Evolutionary conservation across 2,329 filamentous ascomycete species (phyloP).

Genomic region (Xylaria sp.): DNA sequence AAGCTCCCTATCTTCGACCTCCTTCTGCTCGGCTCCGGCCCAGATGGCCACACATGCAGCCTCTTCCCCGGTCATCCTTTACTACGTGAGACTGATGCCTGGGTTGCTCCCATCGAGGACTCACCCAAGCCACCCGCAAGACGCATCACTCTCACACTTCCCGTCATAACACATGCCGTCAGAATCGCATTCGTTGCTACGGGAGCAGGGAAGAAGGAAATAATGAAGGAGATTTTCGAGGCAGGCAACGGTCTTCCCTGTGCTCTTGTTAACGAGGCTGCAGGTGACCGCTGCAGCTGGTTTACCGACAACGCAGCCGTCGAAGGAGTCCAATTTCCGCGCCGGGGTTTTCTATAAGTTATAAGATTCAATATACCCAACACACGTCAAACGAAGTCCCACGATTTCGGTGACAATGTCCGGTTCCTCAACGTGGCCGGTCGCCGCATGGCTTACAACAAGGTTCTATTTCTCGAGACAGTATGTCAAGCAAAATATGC

Average conservation of each 20-base stretch:
- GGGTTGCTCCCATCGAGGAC: conserved; percentile 92
- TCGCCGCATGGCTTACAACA: neutral
- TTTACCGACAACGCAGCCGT: conserved; percentile 90
- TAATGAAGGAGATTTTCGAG: conserved; percentile 93
- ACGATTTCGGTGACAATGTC: neutral
- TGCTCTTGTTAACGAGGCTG: conserved; percentile 84
- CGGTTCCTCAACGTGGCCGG: neutral
- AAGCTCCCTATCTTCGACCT: conserved; percentile 96
- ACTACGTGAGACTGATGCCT: conserved; percentile 86
- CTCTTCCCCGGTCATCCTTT: conserved; percentile 92
- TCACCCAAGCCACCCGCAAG: conserved; percentile 93
- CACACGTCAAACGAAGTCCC: neutral
- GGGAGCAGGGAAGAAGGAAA: conserved; percentile 87
- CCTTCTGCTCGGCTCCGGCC: conserved; percentile 90
- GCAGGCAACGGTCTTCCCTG: conserved; percentile 84
- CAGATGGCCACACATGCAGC: conserved; percentile 97
- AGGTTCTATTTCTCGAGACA: neutral
- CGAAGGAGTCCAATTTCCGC: conserved; percentile 84
- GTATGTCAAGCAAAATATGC: neutral
- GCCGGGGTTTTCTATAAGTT: conserved; percentile 70
- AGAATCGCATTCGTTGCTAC: conserved; percentile 93
- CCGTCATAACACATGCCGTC: conserved; percentile 87
- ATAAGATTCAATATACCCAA: neutral
- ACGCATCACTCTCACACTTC: conserved; percentile 91
- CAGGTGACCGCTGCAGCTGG: conserved; percentile 91